Evolutionary conservation across 164 flowering plant species (phyloP).

Genomic region (Paratinospora sagittata): DNA sequence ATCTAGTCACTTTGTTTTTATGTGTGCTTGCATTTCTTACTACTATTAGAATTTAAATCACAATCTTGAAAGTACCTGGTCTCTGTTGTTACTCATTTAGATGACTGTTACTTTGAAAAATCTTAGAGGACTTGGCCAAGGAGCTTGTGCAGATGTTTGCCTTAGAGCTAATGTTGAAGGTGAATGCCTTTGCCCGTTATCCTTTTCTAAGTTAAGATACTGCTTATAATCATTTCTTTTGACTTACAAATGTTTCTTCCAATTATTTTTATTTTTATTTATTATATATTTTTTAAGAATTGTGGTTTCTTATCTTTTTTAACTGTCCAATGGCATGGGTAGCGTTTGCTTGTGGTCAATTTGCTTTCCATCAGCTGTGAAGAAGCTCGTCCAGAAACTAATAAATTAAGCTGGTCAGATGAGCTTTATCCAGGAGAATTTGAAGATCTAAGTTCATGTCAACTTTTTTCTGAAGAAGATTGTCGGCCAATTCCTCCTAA

Average conservation of each 20-base stretch:
- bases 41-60: background rate
- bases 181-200: slow-evolving; percentile 12
- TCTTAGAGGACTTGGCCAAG: slow-evolving; percentile 55
- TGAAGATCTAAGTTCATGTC: slow-evolving; percentile 39
- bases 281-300: background rate
- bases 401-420: slow-evolving; percentile 41
- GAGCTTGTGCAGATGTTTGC: slow-evolving; percentile 69
- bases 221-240: background rate
- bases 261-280: background rate
- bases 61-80: background rate
- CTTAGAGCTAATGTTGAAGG: slow-evolving; percentile 63
- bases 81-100: background rate
- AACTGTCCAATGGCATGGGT: slow-evolving; percentile 12
- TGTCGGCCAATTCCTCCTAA: slow-evolving; percentile 38
- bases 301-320: slow-evolving; percentile 1
- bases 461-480: slow-evolving; percentile 36
- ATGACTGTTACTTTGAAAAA: slow-evolving; percentile 8
- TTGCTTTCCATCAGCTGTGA: slow-evolving; percentile 40
- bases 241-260: background rate
- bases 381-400: slow-evolving; percentile 17
- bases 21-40: background rate
- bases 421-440: slow-evolving; percentile 77
- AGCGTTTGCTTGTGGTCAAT: slow-evolving; percentile 63
- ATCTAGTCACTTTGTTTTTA: background rate
- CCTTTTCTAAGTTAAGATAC: background rate